These are phyloP conservation scores for Alopecurus myosuroides DNA, from an alignment of 176 grass and related monocot genomes.

Conservation along the genomic window DNA sequence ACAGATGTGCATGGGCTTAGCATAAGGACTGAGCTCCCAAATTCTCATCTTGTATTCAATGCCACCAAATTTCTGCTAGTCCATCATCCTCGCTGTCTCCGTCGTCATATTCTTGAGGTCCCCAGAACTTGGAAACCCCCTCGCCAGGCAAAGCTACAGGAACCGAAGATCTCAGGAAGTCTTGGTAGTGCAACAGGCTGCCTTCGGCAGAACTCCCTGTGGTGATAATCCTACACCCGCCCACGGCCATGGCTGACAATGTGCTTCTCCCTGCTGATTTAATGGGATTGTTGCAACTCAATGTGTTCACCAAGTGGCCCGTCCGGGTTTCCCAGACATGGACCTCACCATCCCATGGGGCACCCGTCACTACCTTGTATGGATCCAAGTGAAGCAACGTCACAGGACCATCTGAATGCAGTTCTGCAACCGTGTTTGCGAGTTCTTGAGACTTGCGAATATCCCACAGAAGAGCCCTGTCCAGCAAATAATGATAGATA, in stretches of 20 bases:
- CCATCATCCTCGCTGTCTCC: neutral
- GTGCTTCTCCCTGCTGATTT: slow-evolving; percentile 3
- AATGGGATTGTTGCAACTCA: slow-evolving; percentile 33
- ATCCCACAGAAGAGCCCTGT: slow-evolving; percentile 86
- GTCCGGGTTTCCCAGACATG: slow-evolving; percentile 60
- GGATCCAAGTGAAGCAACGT: slow-evolving; percentile 73
- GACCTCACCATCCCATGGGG: slow-evolving; percentile 32
- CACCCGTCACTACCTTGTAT: slow-evolving; percentile 76
- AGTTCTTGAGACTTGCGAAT: slow-evolving; percentile 64
- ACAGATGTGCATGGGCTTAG: neutral
- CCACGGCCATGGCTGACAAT: slow-evolving; percentile 62
- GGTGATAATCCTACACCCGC: slow-evolving; percentile 55
- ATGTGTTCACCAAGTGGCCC: slow-evolving; percentile 44
- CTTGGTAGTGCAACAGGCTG: slow-evolving; percentile 41
- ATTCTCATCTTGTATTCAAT: neutral
- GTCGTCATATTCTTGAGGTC: neutral
- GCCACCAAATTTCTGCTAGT: neutral
- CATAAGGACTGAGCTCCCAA: neutral
- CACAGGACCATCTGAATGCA: slow-evolving; percentile 65
- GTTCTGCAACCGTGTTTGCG: slow-evolving; percentile 36
- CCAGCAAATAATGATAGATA: slow-evolving; percentile 7
- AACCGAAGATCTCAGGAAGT: slow-evolving; percentile 48
- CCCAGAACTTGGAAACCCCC: slow-evolving; percentile 67
- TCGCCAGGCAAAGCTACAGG: slow-evolving; percentile 31
- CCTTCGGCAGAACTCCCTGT: slow-evolving; percentile 17